Percentiles rank a stretch among this genome's conserved stretches.
These are phyloP conservation scores for Metschnikowia lunata DNA, from an alignment of 805 yeast species.

Conservation along the genomic window DNA sequence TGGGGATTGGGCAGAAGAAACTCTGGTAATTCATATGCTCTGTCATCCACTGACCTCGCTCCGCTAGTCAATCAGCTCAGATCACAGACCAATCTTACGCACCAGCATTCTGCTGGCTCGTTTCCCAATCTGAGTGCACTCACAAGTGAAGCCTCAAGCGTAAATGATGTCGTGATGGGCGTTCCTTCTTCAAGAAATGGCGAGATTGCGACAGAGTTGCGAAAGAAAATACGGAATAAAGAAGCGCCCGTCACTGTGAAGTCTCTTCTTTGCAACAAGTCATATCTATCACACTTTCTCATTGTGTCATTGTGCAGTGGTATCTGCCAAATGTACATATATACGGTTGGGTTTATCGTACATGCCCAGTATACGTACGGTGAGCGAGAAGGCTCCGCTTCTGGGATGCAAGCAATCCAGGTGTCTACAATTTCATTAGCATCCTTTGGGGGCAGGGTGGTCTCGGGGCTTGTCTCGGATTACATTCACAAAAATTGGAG, in stretches of 20 bases:
- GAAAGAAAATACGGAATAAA: not conserved
- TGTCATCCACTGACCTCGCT: slow-evolving; percentile 8
- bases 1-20: slow-evolving; percentile 40
- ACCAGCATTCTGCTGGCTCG: slow-evolving; percentile 6
- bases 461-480: slow-evolving; percentile 66
- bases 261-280: slow-evolving; percentile 17
- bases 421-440: slow-evolving; percentile 63
- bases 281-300: slow-evolving; percentile 49
- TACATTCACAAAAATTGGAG: slow-evolving; percentile 46
- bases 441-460: slow-evolving; percentile 61
- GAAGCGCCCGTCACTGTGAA: slow-evolving; percentile 2
- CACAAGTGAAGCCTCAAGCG: slow-evolving; percentile 12
- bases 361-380: slow-evolving; percentile 33
- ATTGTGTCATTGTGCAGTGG: slow-evolving; percentile 58
- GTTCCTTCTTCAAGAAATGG: not conserved
- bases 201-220: no score
- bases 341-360: slow-evolving; percentile 70
- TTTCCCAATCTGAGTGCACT: slow-evolving; percentile 6
- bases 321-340: slow-evolving; percentile 69
- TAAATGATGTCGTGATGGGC: slow-evolving; percentile 6
- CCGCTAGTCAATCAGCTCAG: slow-evolving; percentile 7
- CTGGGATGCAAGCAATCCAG: slow-evolving; percentile 62
- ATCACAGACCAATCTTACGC: slow-evolving; percentile 2
- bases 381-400: slow-evolving; percentile 36
- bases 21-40: slow-evolving; percentile 10